Base-by-base conservation (phyloP, 2,329 filamentous ascomycete genomes). In the Fusarium nematophilum region DNA sequence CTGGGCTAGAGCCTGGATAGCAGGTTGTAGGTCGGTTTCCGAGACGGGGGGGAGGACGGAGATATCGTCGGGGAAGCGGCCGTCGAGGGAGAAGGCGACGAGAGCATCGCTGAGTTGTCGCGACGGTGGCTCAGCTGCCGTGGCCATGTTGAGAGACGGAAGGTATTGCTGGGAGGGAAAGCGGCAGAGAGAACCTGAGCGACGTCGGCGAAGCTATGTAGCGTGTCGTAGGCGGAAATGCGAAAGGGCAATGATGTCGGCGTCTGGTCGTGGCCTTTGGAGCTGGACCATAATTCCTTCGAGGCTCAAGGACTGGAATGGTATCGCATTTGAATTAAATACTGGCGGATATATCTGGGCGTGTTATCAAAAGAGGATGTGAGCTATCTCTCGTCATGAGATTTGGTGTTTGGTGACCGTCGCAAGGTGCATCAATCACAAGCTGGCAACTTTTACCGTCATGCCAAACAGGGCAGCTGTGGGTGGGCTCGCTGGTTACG, bases 11-110 rank as follows among this genome's bases (percentile, higher is more conserved):
- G 75, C 74, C 30, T 75, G 68, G 48, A 81, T 75, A 10, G 78
- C 70, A 27, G 77, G 76, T 27, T 72, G 69, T 21, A 80, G 68
- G 49, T 78, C 68, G 37, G 69, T 75, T 18, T 70, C 70, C 25
- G 76, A 74, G 17, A 79, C 72, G 25, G 76, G 69, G 10, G 74
- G 72, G 10, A 80, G 62, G 6, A 70, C 63, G n/a, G 73, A 64
- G 45, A 75, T 61, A 29, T 78, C 66, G 15, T 78, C 75, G n/a
- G 78, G 78, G 42, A 81, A 81, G 27, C 64, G 68, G 1, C 75
- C 75, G 9, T 79, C 72, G 13, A 78, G 65, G 3, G 76, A 70
- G 62, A 81, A 81, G 6, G 70, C 66, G 9, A 79, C 70, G 18
- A 81, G 72, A 23, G 76, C 77, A 38, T 78, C 68, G 64, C 76